Conservation (phyloP, 352 stramenopile species). For the Phytopythium oedochilum region DNA sequence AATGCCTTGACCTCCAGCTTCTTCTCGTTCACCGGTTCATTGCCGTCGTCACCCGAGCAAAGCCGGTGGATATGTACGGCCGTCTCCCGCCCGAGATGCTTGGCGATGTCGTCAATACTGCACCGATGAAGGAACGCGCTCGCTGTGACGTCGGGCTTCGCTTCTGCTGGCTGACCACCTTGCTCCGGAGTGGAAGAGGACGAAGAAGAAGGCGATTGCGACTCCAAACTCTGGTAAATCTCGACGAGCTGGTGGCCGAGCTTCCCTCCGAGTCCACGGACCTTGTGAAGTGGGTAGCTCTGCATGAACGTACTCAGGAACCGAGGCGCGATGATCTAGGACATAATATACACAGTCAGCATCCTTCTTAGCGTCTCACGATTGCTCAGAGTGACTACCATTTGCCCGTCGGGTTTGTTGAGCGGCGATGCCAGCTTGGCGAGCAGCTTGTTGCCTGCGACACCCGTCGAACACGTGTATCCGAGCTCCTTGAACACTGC, state of each 20-base stretch:
- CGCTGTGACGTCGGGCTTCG: conserved; percentile 24
- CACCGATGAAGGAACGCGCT: conserved; percentile 50
- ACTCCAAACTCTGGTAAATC: conserved; percentile 43
- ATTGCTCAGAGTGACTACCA: too few relatives aligned
- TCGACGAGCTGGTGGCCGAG: conserved; percentile 63
- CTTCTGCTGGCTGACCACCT: conserved; percentile 2
- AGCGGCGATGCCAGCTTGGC: conserved; percentile 74
- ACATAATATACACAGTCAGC: not conserved
- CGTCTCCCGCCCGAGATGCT: conserved; percentile 56
- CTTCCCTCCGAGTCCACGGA: conserved; percentile 74
- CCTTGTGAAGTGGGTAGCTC: conserved; percentile 63
- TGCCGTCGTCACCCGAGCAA: conserved; percentile 58
- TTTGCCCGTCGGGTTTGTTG: conserved; percentile 81
- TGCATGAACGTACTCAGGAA: conserved; percentile 67
- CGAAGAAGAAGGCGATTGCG: not conserved
- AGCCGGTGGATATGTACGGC: conserved; percentile 48
- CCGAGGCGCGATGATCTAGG: conserved; percentile 50
- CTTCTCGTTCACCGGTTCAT: conserved; percentile 68
- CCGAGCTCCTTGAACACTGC: conserved; percentile 53
- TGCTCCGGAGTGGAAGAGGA: not conserved
- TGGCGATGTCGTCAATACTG: conserved; percentile 40
- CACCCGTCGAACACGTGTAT: conserved; percentile 78
- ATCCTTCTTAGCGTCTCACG: too few relatives aligned
- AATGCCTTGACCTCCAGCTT: conserved; percentile 68
- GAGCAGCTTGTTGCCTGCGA: conserved; percentile 75